Percentiles rank a stretch among this genome's conserved stretches.
Conservation (phyloP, 768 basidiomycete genomes). For the Termitomyces heimii region DNA sequence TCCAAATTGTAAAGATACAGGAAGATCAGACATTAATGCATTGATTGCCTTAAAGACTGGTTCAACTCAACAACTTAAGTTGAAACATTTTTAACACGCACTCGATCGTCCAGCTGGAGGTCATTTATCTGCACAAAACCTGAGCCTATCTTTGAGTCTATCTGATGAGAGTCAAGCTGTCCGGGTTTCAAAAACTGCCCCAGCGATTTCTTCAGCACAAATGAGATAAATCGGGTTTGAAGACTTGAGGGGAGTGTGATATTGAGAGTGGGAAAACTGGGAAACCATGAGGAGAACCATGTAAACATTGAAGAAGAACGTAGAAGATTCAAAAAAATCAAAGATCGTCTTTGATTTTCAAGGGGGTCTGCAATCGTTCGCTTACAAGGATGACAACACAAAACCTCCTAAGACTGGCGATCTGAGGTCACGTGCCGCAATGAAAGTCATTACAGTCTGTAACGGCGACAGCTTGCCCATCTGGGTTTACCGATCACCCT, state of each 20-base stretch:
- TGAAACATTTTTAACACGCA: slow-evolving; percentile 29
- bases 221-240: slow-evolving; percentile 87
- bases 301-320: slow-evolving; percentile 28
- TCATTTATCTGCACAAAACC: slow-evolving; percentile 85
- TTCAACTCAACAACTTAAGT: slow-evolving; percentile 12
- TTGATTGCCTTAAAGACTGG: slow-evolving; percentile 66
- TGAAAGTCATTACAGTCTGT: no score
- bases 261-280: slow-evolving; percentile 62
- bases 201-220: slow-evolving; percentile 74
- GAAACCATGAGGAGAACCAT: slow-evolving; percentile 57
- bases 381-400: not conserved
- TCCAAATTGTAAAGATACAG: slow-evolving; percentile 65
- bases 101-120: slow-evolving; percentile 72
- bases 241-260: slow-evolving; percentile 63
- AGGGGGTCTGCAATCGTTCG: not conserved
- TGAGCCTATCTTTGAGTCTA: slow-evolving; percentile 90
- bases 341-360: not conserved
- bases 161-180: slow-evolving; percentile 79
- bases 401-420: no score
- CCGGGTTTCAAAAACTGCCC: slow-evolving; percentile 87
- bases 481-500: no score
- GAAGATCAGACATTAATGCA: slow-evolving; percentile 54
- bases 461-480: no score
- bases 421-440: no score
- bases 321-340: not conserved